Evolutionary conservation across 2,329 filamentous ascomycete genomes (phyloP).

Genomic region (Leptodontidium sp.): DNA sequence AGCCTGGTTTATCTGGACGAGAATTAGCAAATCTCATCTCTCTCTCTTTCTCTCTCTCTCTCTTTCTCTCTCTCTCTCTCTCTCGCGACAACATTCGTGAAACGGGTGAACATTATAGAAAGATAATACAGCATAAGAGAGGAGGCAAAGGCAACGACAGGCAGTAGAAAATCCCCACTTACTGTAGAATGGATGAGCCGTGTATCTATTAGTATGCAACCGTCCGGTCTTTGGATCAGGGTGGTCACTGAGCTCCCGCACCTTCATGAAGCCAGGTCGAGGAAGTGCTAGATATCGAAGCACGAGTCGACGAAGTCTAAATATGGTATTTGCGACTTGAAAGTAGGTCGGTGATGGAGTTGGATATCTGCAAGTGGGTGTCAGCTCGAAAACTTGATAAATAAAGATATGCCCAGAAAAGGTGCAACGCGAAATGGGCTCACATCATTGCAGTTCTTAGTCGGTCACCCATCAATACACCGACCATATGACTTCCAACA

Average conservation of each 20-base stretch:
- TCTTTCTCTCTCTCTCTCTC: neutral
- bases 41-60: neutral
- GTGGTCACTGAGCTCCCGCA: slow-evolving; percentile 52
- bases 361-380: slow-evolving; percentile 49
- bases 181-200: slow-evolving; percentile 71
- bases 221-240: slow-evolving; percentile 62
- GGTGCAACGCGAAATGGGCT: slow-evolving; percentile 38
- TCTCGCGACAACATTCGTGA: neutral
- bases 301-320: slow-evolving; percentile 61
- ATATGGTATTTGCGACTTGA: slow-evolving; percentile 54
- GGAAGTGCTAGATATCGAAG: slow-evolving; percentile 68
- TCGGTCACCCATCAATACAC: slow-evolving; percentile 69
- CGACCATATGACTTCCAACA: slow-evolving; percentile 59
- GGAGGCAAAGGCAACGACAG: neutral
- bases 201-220: slow-evolving; percentile 59
- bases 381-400: neutral
- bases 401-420: neutral
- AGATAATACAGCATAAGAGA: neutral
- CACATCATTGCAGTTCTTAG: slow-evolving; percentile 72
- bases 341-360: slow-evolving; percentile 52
- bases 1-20: slow-evolving; percentile 55
- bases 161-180: neutral
- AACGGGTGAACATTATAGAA: neutral
- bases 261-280: slow-evolving; percentile 51
- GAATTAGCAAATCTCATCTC: neutral